These are phyloP conservation scores for Cryptococcus sp. DNA, from an alignment of 1,284 basidiomycete genomes.

Conservation along the genomic window DNA sequence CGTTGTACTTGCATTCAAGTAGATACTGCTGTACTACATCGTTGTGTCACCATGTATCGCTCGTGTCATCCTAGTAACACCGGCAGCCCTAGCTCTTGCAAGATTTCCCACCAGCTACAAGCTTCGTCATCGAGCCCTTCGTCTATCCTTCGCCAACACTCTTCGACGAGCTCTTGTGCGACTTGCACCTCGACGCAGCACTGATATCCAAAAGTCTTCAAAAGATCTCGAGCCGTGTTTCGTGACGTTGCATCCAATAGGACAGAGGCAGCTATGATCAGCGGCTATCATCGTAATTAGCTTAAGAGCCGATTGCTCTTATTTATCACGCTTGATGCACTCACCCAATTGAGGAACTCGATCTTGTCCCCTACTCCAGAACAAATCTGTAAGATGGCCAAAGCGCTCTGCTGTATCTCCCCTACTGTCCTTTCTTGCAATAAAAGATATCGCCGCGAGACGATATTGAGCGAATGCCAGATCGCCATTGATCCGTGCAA, in stretches of 20 bases:
- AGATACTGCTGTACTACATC: too few species aligned
- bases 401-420: slow-evolving; percentile 32
- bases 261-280: slow-evolving; percentile 33
- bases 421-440: slow-evolving; percentile 23
- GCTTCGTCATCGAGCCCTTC: slow-evolving; percentile 33
- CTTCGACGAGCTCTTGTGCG: slow-evolving; percentile 29
- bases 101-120: slow-evolving; percentile 34
- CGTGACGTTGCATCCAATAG: slow-evolving; percentile 22
- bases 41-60: too few species aligned
- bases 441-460: slow-evolving; percentile 35
- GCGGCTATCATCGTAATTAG: slow-evolving; percentile 6
- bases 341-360: slow-evolving; percentile 49
- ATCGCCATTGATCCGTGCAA: slow-evolving; percentile 36
- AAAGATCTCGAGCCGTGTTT: slow-evolving; percentile 21
- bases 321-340: slow-evolving; percentile 5
- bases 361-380: slow-evolving; percentile 42
- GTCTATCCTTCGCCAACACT: slow-evolving; percentile 38
- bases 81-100: slow-evolving; percentile 33
- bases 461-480: slow-evolving; percentile 40
- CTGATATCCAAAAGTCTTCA: slow-evolving; percentile 38
- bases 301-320: neutral
- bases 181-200: slow-evolving; percentile 39
- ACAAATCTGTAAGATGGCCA: slow-evolving; percentile 36
- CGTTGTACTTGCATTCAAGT: too few species aligned
- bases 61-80: slow-evolving; percentile 24